Conservation (phyloP, 1,284 basidiomycete genomes). For the Schizopora paradoxa region DNA sequence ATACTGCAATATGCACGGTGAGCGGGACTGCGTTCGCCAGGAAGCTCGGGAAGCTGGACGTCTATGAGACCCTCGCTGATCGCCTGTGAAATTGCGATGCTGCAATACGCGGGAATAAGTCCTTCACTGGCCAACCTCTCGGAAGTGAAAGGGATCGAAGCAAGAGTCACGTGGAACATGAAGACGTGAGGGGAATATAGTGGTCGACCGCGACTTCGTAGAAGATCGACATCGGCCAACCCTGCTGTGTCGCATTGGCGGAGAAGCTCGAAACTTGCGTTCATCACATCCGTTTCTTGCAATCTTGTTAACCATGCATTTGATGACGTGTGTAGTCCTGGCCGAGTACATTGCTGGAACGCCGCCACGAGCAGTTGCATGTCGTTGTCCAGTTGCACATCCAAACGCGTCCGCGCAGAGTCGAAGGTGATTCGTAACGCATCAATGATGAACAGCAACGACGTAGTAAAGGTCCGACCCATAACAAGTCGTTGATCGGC, state of each 20-base stretch:
- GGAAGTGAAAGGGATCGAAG: slow-evolving; percentile 68
- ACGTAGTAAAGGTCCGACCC: slow-evolving; percentile 53
- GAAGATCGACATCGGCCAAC: slow-evolving; percentile 52
- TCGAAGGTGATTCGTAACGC: slow-evolving; percentile 67
- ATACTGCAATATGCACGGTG: slow-evolving; percentile 84
- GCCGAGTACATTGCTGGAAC: slow-evolving; percentile 73
- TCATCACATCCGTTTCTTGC: slow-evolving; percentile 78
- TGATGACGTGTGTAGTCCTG: slow-evolving; percentile 61
- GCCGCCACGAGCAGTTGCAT: slow-evolving; percentile 76
- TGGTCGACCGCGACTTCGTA: slow-evolving; percentile 57
- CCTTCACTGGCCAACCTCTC: slow-evolving; percentile 85
- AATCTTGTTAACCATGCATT: slow-evolving; percentile 74
- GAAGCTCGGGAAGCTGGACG: slow-evolving; percentile 61
- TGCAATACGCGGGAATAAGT: slow-evolving; percentile 75
- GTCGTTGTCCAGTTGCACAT: slow-evolving; percentile 69
- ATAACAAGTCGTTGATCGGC: slow-evolving; percentile 59
- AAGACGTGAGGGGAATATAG: slow-evolving; percentile 74
- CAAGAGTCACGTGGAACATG: slow-evolving; percentile 83
- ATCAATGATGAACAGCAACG: slow-evolving; percentile 62
- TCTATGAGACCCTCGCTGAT: slow-evolving; percentile 73
- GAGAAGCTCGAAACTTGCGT: slow-evolving; percentile 71
- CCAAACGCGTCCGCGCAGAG: slow-evolving; percentile 49
- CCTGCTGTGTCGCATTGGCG: slow-evolving; percentile 66
- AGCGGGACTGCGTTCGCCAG: slow-evolving; percentile 67
- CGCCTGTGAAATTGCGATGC: slow-evolving; percentile 72